These are phyloP conservation scores for Gracilariopsis chorda DNA, from an alignment of 23 red algal genomes.

Conservation along the genomic window DNA sequence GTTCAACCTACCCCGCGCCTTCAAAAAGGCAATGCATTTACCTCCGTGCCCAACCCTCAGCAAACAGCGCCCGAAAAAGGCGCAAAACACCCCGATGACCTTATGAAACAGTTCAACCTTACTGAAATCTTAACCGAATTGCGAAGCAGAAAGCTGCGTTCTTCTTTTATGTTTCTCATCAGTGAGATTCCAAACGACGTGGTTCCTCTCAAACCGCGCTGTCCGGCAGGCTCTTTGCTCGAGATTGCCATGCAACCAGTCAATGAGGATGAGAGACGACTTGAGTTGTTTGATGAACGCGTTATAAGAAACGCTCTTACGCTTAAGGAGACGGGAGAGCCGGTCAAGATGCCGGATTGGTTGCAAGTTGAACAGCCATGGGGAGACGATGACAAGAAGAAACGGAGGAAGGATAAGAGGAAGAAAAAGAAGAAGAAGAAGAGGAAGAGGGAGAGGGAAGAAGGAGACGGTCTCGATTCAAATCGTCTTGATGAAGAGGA, in stretches of 20 bases:
- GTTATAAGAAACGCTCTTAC: slow-evolving; percentile 53
- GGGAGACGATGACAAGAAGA: slow-evolving; percentile 43
- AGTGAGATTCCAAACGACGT: slow-evolving; percentile 48
- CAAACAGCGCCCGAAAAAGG: too few relatives aligned
- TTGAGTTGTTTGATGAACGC: slow-evolving; percentile 52
- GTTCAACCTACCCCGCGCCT: too few relatives aligned
- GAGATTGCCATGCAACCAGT: slow-evolving; percentile 60
- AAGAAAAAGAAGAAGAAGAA: slow-evolving; percentile 73
- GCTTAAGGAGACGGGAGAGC: slow-evolving; percentile 31
- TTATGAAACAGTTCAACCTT: slow-evolving; percentile 49
- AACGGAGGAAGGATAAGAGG: slow-evolving; percentile 40
- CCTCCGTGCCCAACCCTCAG: too few relatives aligned
- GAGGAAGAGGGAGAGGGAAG: slow-evolving; percentile 39
- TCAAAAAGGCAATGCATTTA: too few relatives aligned
- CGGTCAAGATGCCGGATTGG: slow-evolving; percentile 61
- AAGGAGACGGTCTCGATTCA: slow-evolving; percentile 6
- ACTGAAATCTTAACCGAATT: slow-evolving; percentile 32
- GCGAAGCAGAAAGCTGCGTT: slow-evolving; percentile 49
- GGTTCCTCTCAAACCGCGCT: slow-evolving; percentile 70
- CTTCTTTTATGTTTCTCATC: slow-evolving; percentile 62
- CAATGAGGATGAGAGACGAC: slow-evolving; percentile 61
- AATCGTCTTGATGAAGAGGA: slow-evolving; percentile 31
- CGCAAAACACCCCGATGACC: slow-evolving; percentile 27
- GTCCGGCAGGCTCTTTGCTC: slow-evolving; percentile 46
- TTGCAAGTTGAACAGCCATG: slow-evolving; percentile 60